Percentiles rank a stretch among this genome's conserved stretches.
Evolutionary conservation across 2,329 filamentous ascomycete species (phyloP).

Genomic region (Saccharata proteae): DNA sequence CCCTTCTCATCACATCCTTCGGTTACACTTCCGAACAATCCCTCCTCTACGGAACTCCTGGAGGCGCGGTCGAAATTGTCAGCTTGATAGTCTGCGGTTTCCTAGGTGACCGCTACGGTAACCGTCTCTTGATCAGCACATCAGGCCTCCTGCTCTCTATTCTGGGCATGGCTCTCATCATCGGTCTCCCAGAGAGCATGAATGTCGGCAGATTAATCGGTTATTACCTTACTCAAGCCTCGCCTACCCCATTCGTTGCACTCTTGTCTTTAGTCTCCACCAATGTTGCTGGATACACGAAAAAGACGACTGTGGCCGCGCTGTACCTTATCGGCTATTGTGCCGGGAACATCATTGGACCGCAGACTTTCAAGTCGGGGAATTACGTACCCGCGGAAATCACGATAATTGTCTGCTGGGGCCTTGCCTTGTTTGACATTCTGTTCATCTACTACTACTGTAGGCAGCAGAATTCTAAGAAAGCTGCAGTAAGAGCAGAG

Average conservation of each 20-base stretch:
- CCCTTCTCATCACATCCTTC: conserved; percentile 48
- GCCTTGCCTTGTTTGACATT: conserved; percentile 41
- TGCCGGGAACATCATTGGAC: conserved; percentile 32
- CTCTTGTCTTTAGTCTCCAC: conserved; percentile 50
- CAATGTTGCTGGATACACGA: conserved; percentile 48
- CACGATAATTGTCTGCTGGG: conserved; percentile 49
- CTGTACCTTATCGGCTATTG: conserved; percentile 41
- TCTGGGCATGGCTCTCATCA: conserved; percentile 53
- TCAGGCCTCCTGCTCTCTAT: conserved; percentile 41
- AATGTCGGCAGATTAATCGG: conserved; percentile 48
- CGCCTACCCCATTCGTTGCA: conserved; percentile 50
- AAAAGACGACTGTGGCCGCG: conserved; percentile 44
- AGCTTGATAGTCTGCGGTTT: conserved; percentile 44
- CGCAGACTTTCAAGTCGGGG: conserved; percentile 29
- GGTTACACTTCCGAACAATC: conserved; percentile 52
- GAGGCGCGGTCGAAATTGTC: conserved; percentile 53
- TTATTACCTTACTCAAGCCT: conserved; percentile 53
- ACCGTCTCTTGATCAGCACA: conserved; percentile 45
- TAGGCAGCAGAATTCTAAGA: conserved; percentile 45
- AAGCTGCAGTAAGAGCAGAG: conserved; percentile 38
- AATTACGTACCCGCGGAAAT: conserved; percentile 55
- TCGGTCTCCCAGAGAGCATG: conserved; percentile 46
- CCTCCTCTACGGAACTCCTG: conserved; percentile 52
- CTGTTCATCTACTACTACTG: conserved; percentile 54
- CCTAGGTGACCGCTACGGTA: conserved; percentile 43